Base-by-base conservation (phyloP, 2,329 filamentous ascomycete genomes). In the Fusarium compactum region DNA sequence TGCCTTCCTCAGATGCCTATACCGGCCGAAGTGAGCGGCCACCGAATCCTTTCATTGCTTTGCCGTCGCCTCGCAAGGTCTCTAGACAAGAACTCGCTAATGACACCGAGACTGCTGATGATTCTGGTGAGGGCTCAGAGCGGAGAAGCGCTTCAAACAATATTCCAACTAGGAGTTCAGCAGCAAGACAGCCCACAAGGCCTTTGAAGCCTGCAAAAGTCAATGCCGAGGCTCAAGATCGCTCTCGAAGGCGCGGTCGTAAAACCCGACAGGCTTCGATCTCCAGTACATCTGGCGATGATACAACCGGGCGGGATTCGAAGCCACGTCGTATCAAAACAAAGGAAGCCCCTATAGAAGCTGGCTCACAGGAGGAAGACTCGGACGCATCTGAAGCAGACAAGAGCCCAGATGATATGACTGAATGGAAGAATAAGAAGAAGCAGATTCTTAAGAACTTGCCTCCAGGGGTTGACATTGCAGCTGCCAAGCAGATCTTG, bases 401-500 rank as follows among this genome's bases (percentile, higher is more conserved):
- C 5, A 81, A 82, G 29, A 77, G 73, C 3, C 74, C 71, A 16
- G 77, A 82, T 27, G 80, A 82, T 10, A 83, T 86, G 52, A 81
- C 79, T 22, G 82, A 83, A 12, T 92, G 89, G 86, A 87, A 92
- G 69, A 85, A 84, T 55, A 88, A 86, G 51, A 89, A 92, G 67
- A 83, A 85, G 51, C 80, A 85, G 11, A 84, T 97, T 24, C 82
- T 98, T 76, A 94, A 92, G 76, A 91, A 91, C 60, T 81, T 98
- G 2, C 95, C 95, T 0, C 87, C 90, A 56, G 94, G 94, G 0
- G 89, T 98, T 5, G 96, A 99, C 76, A 88, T 91, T 70, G 84
- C 86, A 27, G 92, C 95, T 6, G 96, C 95, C 0, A 92, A 93
- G 76, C 94, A 98, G 67, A 98, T 99, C 30, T 85, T 98, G 62